Evolutionary conservation across 2,329 filamentous ascomycete species (phyloP).

Genomic region (Venturia pyrina): DNA sequence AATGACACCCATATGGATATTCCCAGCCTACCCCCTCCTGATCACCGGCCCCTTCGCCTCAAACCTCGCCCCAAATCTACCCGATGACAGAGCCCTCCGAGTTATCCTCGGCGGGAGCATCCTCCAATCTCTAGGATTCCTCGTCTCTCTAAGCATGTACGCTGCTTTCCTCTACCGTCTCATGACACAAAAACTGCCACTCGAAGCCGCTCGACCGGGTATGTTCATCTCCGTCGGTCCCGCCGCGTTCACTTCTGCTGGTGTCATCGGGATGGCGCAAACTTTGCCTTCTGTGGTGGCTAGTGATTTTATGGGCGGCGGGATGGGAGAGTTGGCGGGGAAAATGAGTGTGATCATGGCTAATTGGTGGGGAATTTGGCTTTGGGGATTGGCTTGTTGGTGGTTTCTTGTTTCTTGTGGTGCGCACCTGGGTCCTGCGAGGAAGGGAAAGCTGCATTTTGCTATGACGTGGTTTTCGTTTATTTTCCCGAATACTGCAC

Average conservation of each 20-base stretch:
- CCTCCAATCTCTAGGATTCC: slow-evolving; percentile 54
- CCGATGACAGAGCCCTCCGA: slow-evolving; percentile 34
- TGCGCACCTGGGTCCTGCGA: slow-evolving; percentile 59
- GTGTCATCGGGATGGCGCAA: slow-evolving; percentile 39
- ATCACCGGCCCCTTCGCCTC: slow-evolving; percentile 65
- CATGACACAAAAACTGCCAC: slow-evolving; percentile 78
- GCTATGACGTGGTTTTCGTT: slow-evolving; percentile 83
- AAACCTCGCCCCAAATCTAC: slow-evolving; percentile 41
- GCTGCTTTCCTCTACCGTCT: slow-evolving; percentile 75
- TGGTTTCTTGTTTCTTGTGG: slow-evolving; percentile 76
- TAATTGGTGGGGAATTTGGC: slow-evolving; percentile 62
- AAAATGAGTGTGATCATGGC: slow-evolving; percentile 44
- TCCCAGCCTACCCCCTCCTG: slow-evolving; percentile 72
- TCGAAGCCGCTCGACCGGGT: slow-evolving; percentile 64
- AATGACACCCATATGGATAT: slow-evolving; percentile 86
- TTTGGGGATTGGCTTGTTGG: slow-evolving; percentile 76
- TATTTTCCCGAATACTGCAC: slow-evolving; percentile 69
- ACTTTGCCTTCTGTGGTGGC: slow-evolving; percentile 39
- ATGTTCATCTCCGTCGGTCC: slow-evolving; percentile 83
- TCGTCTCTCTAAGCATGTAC: slow-evolving; percentile 68
- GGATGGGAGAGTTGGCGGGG: slow-evolving; percentile 40
- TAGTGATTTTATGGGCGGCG: slow-evolving; percentile 45
- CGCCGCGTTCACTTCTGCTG: slow-evolving; percentile 56
- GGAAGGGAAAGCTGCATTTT: slow-evolving; percentile 55
- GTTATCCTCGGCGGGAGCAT: slow-evolving; percentile 51